Evolutionary conservation across 768 basidiomycete species (phyloP).

Genomic region (Pulveroboletus sp.): DNA sequence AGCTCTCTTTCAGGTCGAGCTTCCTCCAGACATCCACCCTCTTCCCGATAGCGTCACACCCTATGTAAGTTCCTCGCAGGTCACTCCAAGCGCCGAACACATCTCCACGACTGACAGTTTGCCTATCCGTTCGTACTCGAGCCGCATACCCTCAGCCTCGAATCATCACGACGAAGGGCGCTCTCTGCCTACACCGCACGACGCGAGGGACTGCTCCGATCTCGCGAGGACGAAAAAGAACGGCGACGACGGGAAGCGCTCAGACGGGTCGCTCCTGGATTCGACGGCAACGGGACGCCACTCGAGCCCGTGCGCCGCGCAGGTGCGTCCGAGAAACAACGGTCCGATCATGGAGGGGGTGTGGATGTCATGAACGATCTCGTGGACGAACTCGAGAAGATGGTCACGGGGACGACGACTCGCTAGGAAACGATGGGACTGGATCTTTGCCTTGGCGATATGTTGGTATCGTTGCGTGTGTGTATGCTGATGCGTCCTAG

Average conservation of each 20-base stretch:
- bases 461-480: neutral
- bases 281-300: conserved; percentile 58
- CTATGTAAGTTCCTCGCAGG: conserved; percentile 53
- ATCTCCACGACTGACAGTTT: conserved; percentile 51
- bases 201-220: conserved; percentile 64
- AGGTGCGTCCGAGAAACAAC: conserved; percentile 11
- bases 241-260: conserved; percentile 58
- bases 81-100: neutral
- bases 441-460: neutral
- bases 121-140: conserved; percentile 96
- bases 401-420: conserved; percentile 35
- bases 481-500: neutral
- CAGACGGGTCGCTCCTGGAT: conserved; percentile 78
- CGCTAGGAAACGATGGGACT: neutral
- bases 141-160: conserved; percentile 71
- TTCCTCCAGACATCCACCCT: conserved; percentile 91
- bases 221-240: conserved; percentile 77
- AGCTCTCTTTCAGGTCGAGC: conserved; percentile 56
- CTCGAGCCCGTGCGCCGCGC: conserved; percentile 32
- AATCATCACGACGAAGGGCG: conserved; percentile 64
- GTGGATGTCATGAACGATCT: conserved; percentile 75
- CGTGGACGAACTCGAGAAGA: conserved; percentile 72
- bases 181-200: conserved; percentile 61
- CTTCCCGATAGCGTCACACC: conserved; percentile 85
- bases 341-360: conserved; percentile 1